Base-by-base conservation (phyloP, 495 filamentous ascomycete species). In the Xylaria castorea region DNA sequence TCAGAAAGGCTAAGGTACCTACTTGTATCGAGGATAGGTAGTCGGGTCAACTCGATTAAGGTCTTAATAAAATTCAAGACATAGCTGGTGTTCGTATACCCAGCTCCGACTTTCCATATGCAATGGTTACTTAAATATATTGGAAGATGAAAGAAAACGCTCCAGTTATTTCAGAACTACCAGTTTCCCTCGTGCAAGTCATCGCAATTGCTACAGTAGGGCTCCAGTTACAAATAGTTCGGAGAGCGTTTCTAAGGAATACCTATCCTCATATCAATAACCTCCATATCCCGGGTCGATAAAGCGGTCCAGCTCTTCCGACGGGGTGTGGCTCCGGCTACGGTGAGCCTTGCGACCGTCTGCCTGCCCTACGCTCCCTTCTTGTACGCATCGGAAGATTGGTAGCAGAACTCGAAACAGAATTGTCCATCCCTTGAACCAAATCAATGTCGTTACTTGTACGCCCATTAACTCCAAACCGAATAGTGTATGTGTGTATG, bases 391-490 rank as follows among this genome's bases (percentile, higher is more conserved):
- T 64, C 22, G n/a, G 42, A 46, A 14, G 18, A 25, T 38, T 30
- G 16, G 44, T 61, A 50, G 36, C 11, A 38, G 68, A 38, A 18
- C 25, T 64, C 44, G 12, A 38, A 36, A 25, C 44, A 20, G 44
- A 53, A 53, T 40, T 40, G 32, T 8, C 30, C 42, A 18, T 46
- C 46, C 60, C n/a, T 64, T 58, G 5, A 63, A 55, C 34, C 20
- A 18, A 53, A 30, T 34, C 69, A 65, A 48, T 16, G 44, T 38
- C 11, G n/a, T 38, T 34, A 20, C 44, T 20, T 57, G 42, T 65
- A 40, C 69, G 34, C 69, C 69, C 46, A 3, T 50, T 32, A 65
- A 71, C 60, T 40, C 69, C 46, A 11, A 25, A 22, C 38, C 60
- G 46, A 32, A 51, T 36, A 36, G 20, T 18, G 46, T 57, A 5